Evolutionary conservation across 768 basidiomycete species (phyloP).

Genomic region (Candolleomyces efflorescens): DNA sequence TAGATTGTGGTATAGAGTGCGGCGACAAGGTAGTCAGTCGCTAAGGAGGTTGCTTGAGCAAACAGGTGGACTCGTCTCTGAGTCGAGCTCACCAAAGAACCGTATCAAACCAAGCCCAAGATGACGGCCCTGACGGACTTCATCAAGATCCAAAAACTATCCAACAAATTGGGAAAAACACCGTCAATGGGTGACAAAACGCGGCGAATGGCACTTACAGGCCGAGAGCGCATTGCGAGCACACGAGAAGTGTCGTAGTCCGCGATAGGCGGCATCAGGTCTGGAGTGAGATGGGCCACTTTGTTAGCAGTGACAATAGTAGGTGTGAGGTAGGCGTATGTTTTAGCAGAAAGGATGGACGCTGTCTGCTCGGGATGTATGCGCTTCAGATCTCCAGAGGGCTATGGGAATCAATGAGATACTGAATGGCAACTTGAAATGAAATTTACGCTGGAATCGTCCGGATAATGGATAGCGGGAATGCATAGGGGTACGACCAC

Average conservation of each 20-base stretch:
- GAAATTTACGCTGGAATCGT: slow-evolving; percentile 37
- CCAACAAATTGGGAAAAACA: not conserved
- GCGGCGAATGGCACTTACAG: slow-evolving; percentile 11
- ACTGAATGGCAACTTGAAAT: not conserved
- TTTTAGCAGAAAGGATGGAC: slow-evolving; percentile 35
- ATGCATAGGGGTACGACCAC: slow-evolving; percentile 46
- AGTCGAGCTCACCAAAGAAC: slow-evolving; percentile 23
- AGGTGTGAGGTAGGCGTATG: slow-evolving; percentile 54
- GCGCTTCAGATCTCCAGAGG: slow-evolving; percentile 25
- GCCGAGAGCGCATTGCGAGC: slow-evolving; percentile 22
- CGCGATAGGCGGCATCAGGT: slow-evolving; percentile 58
- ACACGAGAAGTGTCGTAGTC: slow-evolving; percentile 47
- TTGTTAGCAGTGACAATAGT: slow-evolving; percentile 43
- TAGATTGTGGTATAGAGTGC: slow-evolving; percentile 24
- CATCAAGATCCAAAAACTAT: slow-evolving; percentile 35
- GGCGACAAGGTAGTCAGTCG: slow-evolving; percentile 22
- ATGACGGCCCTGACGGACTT: slow-evolving; percentile 36
- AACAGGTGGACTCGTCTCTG: not conserved
- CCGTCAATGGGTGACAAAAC: not conserved
- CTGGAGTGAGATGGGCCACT: slow-evolving; percentile 43
- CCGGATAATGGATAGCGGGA: slow-evolving; percentile 50
- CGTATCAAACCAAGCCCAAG: slow-evolving; percentile 43
- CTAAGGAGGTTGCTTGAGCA: slow-evolving; percentile 8
- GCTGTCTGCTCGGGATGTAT: slow-evolving; percentile 52
- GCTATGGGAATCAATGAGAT: slow-evolving; percentile 15